Conservation (phyloP, 768 basidiomycete species). For the Tulasnella sp. region DNA sequence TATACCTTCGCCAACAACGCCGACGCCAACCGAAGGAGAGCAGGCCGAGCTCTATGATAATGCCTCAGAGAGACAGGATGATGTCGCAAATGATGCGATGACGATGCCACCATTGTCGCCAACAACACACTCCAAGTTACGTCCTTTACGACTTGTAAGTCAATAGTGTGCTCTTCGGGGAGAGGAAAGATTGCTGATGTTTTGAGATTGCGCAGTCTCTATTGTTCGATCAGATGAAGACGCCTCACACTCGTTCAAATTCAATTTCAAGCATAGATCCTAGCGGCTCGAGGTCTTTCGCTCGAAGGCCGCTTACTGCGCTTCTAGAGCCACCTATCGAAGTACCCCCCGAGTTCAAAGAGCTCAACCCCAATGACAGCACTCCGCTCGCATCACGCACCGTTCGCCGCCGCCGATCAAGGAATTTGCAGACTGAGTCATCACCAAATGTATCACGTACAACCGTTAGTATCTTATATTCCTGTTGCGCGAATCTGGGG, state of each 20-base stretch:
- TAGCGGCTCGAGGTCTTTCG: neutral
- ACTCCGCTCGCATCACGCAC: too few relatives aligned
- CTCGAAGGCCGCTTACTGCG: neutral
- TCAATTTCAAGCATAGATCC: neutral
- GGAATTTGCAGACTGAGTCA: too few relatives aligned
- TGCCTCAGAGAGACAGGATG: neutral
- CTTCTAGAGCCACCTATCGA: neutral
- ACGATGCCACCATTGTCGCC: neutral
- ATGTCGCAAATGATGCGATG: neutral
- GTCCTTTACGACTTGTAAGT: constrained; percentile 10
- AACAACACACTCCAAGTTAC: neutral
- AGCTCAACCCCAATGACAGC: too few relatives aligned
- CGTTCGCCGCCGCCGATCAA: too few relatives aligned
- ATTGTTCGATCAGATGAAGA: constrained; percentile 4
- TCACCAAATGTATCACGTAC: too few relatives aligned
- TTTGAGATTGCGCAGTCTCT: neutral
- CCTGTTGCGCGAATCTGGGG: too few relatives aligned
- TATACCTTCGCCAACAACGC: neutral
- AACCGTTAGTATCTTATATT: too few relatives aligned
- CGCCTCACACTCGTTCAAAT: neutral
- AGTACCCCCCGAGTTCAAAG: neutral
- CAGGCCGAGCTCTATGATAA: neutral
- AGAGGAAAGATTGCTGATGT: neutral
- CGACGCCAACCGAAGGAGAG: neutral
- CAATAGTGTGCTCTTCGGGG: neutral